phyloP scores from a whole-genome alignment of 2,329 filamentous ascomycete genomes.

The Microdochium nivale region DNA sequence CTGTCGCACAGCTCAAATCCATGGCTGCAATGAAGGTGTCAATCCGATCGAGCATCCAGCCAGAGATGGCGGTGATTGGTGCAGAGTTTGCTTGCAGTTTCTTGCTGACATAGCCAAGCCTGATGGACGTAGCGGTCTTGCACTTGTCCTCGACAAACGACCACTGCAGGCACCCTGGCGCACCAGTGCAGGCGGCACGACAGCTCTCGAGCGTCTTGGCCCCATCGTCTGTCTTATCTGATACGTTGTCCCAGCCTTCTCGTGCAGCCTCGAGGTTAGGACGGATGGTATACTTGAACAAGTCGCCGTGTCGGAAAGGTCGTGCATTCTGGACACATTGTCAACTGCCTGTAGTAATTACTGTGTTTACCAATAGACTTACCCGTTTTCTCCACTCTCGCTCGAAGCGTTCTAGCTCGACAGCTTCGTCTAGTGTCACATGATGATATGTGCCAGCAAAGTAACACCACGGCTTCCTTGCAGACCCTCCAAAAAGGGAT shows the following conservation, averaged over 20 bases:
- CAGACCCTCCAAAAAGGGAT: slow-evolving; percentile 26
- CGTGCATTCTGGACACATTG: slow-evolving; percentile 11
- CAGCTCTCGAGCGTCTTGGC: slow-evolving; percentile 15
- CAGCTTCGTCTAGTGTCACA: slow-evolving; percentile 29
- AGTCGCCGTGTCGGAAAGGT: slow-evolving; percentile 18
- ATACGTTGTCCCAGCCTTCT: slow-evolving; percentile 22
- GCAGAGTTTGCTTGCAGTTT: slow-evolving; percentile 2
- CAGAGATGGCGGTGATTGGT: slow-evolving; percentile 12
- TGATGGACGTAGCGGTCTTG: slow-evolving; percentile 15
- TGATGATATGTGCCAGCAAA: slow-evolving; percentile 40
- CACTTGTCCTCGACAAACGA: slow-evolving; percentile 17
- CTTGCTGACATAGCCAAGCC: slow-evolving; percentile 10
- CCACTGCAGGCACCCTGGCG: slow-evolving; percentile 19
- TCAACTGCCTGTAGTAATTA: neutral
- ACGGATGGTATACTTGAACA: slow-evolving; percentile 17
- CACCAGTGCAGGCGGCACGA: slow-evolving; percentile 12
- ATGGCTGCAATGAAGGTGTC: slow-evolving; percentile 15
- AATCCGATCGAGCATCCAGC: slow-evolving; percentile 21
- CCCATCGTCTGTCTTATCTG: slow-evolving; percentile 11
- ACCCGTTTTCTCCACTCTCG: slow-evolving; percentile 22
- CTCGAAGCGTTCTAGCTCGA: slow-evolving; percentile 35
- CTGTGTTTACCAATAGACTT: slow-evolving; percentile 7
- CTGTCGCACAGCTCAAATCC: slow-evolving; percentile 7
- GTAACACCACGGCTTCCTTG: slow-evolving; percentile 38
- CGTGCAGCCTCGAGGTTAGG: slow-evolving; percentile 12